These are phyloP conservation scores for Pleoardoris graminearum DNA, from an alignment of 2,329 filamentous ascomycete genomes.

Conservation along the genomic window DNA sequence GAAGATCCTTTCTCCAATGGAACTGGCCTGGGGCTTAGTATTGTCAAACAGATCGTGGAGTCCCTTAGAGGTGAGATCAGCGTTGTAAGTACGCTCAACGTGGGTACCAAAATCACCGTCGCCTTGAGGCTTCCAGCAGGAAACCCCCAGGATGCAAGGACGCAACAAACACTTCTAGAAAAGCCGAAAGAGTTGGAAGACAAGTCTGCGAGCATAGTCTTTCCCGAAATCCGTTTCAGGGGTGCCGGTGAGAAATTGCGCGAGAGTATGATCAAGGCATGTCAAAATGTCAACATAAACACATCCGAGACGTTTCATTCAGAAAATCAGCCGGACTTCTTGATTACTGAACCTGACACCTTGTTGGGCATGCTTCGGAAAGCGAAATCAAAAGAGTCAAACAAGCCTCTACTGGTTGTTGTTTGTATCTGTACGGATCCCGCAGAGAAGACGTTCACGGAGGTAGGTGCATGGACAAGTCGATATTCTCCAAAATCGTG, in stretches of 20 bases:
- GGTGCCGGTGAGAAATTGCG: constrained; percentile 30
- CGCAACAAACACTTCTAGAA: constrained; percentile 10
- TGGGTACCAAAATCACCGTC: constrained; percentile 35
- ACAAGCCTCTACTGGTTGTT: constrained; percentile 24
- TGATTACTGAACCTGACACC: constrained; percentile 32
- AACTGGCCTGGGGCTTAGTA: constrained; percentile 41
- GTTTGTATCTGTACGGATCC: constrained; percentile 36
- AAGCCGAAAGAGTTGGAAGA: constrained; percentile 23
- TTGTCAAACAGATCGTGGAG: constrained; percentile 43
- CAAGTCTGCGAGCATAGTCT: constrained; percentile 26
- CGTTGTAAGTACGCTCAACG: constrained; percentile 31
- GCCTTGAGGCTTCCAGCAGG: constrained; percentile 24
- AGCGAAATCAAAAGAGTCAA: constrained; percentile 16
- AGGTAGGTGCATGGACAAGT: constrained; percentile 13
- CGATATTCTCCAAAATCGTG: neutral
- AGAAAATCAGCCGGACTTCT: constrained; percentile 25
- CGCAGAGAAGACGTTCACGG: constrained; percentile 29
- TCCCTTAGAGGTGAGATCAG: constrained; percentile 37
- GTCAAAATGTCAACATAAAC: constrained; percentile 30
- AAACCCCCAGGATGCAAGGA: constrained; percentile 15
- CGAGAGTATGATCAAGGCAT: constrained; percentile 30
- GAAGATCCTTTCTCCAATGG: constrained; percentile 41
- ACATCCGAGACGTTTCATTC: constrained; percentile 16
- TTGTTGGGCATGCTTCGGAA: constrained; percentile 25
- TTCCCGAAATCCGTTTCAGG: constrained; percentile 25